phyloP scores from a whole-genome alignment of 768 basidiomycete genomes.

The Mycena vitilis region DNA sequence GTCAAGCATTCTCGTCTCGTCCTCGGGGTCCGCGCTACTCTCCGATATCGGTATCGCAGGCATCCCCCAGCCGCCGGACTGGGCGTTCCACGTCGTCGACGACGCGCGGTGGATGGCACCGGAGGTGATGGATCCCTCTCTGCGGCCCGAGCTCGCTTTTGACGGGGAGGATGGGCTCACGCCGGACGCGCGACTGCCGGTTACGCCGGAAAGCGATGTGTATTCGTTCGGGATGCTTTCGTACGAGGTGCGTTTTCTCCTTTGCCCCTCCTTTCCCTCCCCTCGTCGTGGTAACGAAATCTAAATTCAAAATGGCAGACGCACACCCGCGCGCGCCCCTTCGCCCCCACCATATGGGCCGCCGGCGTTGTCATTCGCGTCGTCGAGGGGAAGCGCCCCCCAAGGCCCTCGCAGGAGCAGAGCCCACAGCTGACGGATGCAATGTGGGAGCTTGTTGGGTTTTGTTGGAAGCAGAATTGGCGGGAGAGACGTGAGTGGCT shows the following conservation, averaged over 20 bases:
- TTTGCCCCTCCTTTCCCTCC: not conserved
- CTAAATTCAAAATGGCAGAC: not conserved
- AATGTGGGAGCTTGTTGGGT: conserved; percentile 19
- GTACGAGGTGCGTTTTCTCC: conserved; percentile 42
- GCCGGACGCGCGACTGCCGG: conserved; percentile 11
- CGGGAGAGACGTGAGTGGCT: conserved; percentile 20
- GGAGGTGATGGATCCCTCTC: conserved; percentile 38
- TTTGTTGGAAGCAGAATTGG: conserved; percentile 31
- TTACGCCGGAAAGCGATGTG: conserved; percentile 41
- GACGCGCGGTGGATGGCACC: conserved; percentile 47
- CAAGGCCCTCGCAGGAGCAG: not conserved
- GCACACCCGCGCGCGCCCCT: conserved; percentile 29
- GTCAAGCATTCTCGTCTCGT: conserved; percentile 51
- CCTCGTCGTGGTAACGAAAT: not conserved
- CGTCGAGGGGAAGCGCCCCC: conserved; percentile 18
- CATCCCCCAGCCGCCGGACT: conserved; percentile 43
- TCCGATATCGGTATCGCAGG: conserved; percentile 50
- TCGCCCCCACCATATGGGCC: conserved; percentile 19
- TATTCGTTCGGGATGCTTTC: conserved; percentile 48
- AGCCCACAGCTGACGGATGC: conserved; percentile 22
- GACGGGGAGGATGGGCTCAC: conserved; percentile 22
- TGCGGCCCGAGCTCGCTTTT: conserved; percentile 12
- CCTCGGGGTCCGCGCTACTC: conserved; percentile 42
- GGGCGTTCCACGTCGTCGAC: conserved; percentile 39
- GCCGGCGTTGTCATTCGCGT: conserved; percentile 22